Evolutionary conservation across 768 basidiomycete species (phyloP).

Genomic region (Lactarius deliciosus): DNA sequence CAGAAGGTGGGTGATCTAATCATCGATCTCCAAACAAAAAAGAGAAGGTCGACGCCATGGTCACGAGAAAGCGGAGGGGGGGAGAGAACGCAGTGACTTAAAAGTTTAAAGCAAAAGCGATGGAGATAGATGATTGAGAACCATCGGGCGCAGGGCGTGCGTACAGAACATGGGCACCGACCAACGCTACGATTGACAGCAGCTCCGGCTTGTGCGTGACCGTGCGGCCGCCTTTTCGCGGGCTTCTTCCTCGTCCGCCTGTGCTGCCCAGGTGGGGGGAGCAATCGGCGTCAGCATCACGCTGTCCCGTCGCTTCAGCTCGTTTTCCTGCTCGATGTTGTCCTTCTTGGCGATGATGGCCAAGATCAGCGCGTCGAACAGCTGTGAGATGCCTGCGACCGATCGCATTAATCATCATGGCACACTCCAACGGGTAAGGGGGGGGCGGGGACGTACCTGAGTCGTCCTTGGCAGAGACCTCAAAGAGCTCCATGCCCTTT

Average conservation of each 20-base stretch:
- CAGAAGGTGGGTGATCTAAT: conserved; percentile 3
- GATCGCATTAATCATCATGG: not conserved
- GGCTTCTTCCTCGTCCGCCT: conserved; percentile 79
- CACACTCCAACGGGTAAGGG: not conserved
- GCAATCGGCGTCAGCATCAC: conserved; percentile 66
- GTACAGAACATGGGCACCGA: conserved; percentile 9
- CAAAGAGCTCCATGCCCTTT: conserved; percentile 85
- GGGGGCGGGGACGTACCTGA: conserved; percentile 58
- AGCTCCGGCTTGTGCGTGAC: conserved; percentile 58
- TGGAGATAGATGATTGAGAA: not conserved
- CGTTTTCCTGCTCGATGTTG: conserved; percentile 77
- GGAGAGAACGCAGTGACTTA: not conserved
- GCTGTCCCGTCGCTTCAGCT: conserved; percentile 77
- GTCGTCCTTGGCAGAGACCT: conserved; percentile 91
- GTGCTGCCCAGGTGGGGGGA: conserved; percentile 73
- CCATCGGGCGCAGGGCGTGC: conserved; percentile 4
- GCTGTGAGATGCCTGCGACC: conserved; percentile 65
- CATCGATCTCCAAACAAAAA: conserved; percentile 6
- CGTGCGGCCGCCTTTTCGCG: conserved; percentile 48
- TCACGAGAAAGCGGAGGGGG: conserved; percentile 5
- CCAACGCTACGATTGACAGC: conserved; percentile 52
- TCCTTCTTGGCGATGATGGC: conserved; percentile 80
- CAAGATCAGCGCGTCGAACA: conserved; percentile 78
- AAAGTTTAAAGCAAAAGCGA: not conserved
- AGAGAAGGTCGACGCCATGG: conserved; percentile 10